Base-by-base conservation (phyloP, 768 basidiomycete species). In the Cytidiella melzeri region DNA sequence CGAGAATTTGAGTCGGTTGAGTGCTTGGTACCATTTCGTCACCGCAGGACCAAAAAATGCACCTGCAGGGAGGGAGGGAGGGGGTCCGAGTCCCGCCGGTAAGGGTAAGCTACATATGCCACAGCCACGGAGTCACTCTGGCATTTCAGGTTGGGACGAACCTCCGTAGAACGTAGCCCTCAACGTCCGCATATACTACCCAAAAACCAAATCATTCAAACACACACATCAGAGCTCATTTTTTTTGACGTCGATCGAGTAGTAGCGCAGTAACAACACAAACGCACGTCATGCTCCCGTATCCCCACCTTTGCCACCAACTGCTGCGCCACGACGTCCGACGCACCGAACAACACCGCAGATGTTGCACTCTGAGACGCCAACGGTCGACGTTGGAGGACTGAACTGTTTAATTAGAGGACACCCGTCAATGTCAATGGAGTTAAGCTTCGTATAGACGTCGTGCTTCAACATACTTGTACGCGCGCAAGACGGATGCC, bases 281-380 rank as follows among this genome's bases (percentile, higher is more conserved):
- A 34, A 72, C 81, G 56, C 55, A 88, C 87, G 55, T 96, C 92
- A 60, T 95, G 92, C 2, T 82, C 64, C 47, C 60, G 70, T 7
- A 48, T 24, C 5, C 90, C 88, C 55, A 71, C 77, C 58, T 71
- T 72, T 61, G 94, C 93, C 18, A 94, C 76, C 1, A 69, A 76
- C 65, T 95, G 93, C 66, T 96, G 92, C 0, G 92, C 92, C 38
- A 94, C 76, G 1, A 92, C 58, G 61, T 92, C 90, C 19, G 87
- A 88, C 5, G 76, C 70, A 39, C 85, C 83, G 54, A 90, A 91
- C 7, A 91, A 68, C 44, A 84, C 57, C 1, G 75, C 78, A 0
- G 83, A 84, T 0, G 85, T 85, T 0, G 67, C 65, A 49, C 81
- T 85, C 55, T 87, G 84, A 2, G 80, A 67, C 15, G 79, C 47